These are phyloP conservation scores for Penicillium angulare DNA, from an alignment of 495 filamentous ascomycete genomes.

Conservation along the genomic window DNA sequence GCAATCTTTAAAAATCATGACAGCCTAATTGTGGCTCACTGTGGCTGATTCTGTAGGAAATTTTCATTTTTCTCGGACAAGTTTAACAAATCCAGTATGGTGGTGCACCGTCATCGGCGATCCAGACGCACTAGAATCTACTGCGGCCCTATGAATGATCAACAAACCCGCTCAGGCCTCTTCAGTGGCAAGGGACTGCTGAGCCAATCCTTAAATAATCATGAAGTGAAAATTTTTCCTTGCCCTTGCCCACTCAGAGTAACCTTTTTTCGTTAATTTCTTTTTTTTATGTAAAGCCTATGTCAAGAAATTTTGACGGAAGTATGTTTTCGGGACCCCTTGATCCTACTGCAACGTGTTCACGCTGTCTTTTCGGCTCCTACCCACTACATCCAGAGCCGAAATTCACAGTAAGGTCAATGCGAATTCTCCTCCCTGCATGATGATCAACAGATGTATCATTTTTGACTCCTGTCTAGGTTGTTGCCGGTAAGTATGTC, in stretches of 20 bases:
- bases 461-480: background rate
- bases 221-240: background rate
- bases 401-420: background rate
- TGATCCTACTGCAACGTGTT: background rate
- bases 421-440: background rate
- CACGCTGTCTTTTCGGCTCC: background rate
- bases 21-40: background rate
- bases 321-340: background rate
- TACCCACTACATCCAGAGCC: background rate
- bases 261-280: no score
- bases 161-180: background rate
- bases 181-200: slow-evolving; percentile 1
- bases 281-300: background rate
- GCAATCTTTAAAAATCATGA: background rate
- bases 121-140: background rate
- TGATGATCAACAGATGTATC: background rate
- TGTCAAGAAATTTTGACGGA: background rate
- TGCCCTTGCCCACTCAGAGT: background rate
- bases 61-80: background rate
- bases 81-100: background rate
- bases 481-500: background rate
- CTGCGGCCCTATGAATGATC: background rate
- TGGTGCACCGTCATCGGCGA: background rate
- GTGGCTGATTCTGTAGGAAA: background rate
- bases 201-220: background rate